Base-by-base conservation (phyloP, 129 eudicot genomes). In the sunflower (Helianthus annuus) region DNA sequence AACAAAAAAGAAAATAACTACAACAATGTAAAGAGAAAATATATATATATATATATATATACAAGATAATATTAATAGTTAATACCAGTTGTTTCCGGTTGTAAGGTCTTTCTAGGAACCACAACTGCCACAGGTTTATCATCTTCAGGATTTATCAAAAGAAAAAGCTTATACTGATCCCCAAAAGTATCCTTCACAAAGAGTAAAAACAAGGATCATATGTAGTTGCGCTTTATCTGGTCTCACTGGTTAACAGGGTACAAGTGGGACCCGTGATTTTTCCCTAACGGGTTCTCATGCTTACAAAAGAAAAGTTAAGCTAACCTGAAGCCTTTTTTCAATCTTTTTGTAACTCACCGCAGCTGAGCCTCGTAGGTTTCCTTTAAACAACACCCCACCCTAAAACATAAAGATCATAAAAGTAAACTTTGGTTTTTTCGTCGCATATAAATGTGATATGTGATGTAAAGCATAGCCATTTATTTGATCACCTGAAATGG, bases 51-150 rank as follows among this genome's bases (percentile, higher is more conserved):
- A 17, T 64, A 16, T 39, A 15, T 16, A 14, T 34, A 52, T 48
- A 44, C 66, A 69, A 1, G 39, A 56, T 10, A 24, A 44, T 49
- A 58, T 42, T 42, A 42, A 42, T 42, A 42, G 45, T 12, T 53
- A 53, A 52, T 86, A 95, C 99, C 99, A 49, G 99, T 85, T 48
- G 96, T 84, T 74, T 90, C 99, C 69, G 99, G 96, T 77, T 95
- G 99, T 86, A 90, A 78, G 58, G 97, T 95, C 75, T 72, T 88
- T 80, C 83, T 83, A 16, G 99, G 99, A 69, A 95, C 99, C 69
- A 95, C 97, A 76, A 95, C 97, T 40, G 99, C 99, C 48, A 95
- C 96, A 60, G 99, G 99, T 69, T 88, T 86, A 81, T 91, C 97
- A 85, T 95, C 99, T 83, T 95, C 99, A 1, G 97, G 99, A 71